phyloP scores from a whole-genome alignment of 2,329 filamentous ascomycete genomes.

The Fusarium buxicola region DNA sequence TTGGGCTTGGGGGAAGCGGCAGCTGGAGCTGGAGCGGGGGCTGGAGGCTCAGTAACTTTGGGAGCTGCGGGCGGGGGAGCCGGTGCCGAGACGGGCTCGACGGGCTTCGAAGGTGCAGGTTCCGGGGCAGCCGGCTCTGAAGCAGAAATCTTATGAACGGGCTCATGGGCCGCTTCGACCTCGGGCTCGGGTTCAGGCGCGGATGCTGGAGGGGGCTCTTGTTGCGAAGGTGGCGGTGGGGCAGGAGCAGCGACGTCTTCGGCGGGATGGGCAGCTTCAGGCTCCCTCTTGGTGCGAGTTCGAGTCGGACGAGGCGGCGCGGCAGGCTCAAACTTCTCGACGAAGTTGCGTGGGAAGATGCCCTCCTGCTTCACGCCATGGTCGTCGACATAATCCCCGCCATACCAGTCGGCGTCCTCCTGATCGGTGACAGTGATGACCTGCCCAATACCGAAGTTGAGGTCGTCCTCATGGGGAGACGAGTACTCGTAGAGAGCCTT shows the following conservation, averaged over 20 bases:
- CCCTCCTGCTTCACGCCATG: slow-evolving; percentile 81
- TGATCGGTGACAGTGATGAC: slow-evolving; percentile 93
- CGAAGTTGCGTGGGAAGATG: slow-evolving; percentile 96
- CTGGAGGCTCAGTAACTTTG: slow-evolving; percentile 52
- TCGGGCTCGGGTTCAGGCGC: slow-evolving; percentile 54
- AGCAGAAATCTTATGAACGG: slow-evolving; percentile 49
- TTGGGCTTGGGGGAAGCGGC: slow-evolving; percentile 52
- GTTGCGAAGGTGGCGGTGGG: slow-evolving; percentile 48
- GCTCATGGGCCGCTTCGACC: slow-evolving; percentile 51
- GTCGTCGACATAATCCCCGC: slow-evolving; percentile 85
- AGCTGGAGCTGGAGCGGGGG: slow-evolving; percentile 44
- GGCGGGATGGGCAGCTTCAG: slow-evolving; percentile 51
- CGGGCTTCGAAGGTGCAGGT: slow-evolving; percentile 47
- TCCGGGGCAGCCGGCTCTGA: slow-evolving; percentile 50
- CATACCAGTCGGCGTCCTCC: slow-evolving; percentile 95
- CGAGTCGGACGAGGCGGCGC: slow-evolving; percentile 88
- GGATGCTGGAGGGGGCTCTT: slow-evolving; percentile 48
- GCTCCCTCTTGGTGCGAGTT: slow-evolving; percentile 73
- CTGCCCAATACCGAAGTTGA: slow-evolving; percentile 86
- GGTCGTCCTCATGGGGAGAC: slow-evolving; percentile 94
- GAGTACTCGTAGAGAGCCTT: slow-evolving; percentile 95
- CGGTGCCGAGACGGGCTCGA: slow-evolving; percentile 50
- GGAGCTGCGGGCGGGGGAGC: slow-evolving; percentile 35
- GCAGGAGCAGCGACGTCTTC: slow-evolving; percentile 53
- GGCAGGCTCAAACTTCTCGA: slow-evolving; percentile 93